Evolutionary conservation across 306 rosid species (phyloP).

Genomic region (Casuarina glauca): DNA sequence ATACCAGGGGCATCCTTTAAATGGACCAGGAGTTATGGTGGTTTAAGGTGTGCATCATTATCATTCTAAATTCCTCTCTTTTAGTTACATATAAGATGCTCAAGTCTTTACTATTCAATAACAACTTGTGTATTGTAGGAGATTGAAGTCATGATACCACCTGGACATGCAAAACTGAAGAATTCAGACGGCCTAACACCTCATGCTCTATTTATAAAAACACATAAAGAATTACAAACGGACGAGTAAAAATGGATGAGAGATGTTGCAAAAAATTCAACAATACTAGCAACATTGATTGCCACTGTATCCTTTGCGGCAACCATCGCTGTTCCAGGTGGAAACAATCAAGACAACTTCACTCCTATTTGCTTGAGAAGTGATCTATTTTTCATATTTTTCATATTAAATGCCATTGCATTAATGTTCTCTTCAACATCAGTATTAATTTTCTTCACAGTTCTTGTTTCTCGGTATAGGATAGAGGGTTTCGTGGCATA

Average conservation of each 20-base stretch:
- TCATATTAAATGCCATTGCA: slow-evolving; percentile 5
- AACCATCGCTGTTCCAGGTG: neutral
- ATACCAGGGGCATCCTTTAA: no score
- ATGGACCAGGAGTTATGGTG: no score
- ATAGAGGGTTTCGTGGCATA: neutral
- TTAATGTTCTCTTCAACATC: neutral
- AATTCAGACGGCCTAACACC: neutral
- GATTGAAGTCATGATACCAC: slow-evolving; percentile 4
- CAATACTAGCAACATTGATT: slow-evolving; percentile 2
- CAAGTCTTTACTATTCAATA: no score
- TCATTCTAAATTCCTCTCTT: no score
- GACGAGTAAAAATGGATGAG: slow-evolving; percentile 1
- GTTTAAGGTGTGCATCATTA: no score
- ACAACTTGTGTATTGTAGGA: neutral
- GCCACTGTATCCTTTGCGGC: neutral
- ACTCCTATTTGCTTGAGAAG: neutral
- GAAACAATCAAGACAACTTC: neutral
- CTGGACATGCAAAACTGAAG: neutral
- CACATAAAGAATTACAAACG: neutral
- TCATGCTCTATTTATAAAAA: neutral
- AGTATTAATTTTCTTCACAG: neutral
- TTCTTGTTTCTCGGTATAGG: slow-evolving; percentile 13
- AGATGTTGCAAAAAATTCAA: neutral
- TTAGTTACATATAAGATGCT: no score
- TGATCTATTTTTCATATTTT: neutral